These are phyloP conservation scores for Salvia rosmarinus DNA, from an alignment of 257 asterid genomes.

Conservation along the genomic window DNA sequence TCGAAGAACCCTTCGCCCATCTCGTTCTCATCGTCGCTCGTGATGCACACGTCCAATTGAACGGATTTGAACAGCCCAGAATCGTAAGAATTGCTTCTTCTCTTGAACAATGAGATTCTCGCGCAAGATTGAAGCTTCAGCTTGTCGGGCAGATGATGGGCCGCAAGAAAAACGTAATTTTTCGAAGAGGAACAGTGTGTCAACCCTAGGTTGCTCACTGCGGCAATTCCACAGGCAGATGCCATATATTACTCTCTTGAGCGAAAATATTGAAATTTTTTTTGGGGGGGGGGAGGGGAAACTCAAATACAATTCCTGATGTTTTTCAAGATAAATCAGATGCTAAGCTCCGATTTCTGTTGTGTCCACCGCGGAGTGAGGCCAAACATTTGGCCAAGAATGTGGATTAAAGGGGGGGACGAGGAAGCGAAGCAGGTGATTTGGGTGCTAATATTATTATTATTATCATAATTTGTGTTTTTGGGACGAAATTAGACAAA, in stretches of 20 bases:
- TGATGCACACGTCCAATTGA: constrained; percentile 66
- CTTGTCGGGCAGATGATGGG: constrained; percentile 33
- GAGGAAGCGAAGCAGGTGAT: background rate
- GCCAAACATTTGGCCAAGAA: constrained; percentile 29
- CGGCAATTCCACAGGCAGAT: constrained; percentile 46
- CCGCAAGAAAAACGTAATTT: constrained; percentile 29
- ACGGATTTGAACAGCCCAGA: constrained; percentile 58
- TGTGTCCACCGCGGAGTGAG: constrained; percentile 18
- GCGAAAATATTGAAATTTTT: background rate
- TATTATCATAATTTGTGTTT: background rate
- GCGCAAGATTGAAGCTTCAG: constrained; percentile 35
- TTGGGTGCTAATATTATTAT: background rate
- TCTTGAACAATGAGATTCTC: constrained; percentile 28
- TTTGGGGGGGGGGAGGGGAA: background rate
- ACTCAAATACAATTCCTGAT: background rate
- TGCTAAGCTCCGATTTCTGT: background rate
- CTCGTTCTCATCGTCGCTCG: constrained; percentile 81
- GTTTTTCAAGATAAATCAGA: constrained; percentile 5
- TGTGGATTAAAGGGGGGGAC: background rate
- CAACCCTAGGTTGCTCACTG: constrained; percentile 42
- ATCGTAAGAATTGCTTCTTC: constrained; percentile 33
- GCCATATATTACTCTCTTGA: constrained; percentile 39
- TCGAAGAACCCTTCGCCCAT: constrained; percentile 90
- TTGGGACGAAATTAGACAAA: background rate
- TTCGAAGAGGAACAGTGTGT: constrained; percentile 33